phyloP scores from a whole-genome alignment of 2,329 filamentous ascomycete genomes.

The Leptographium flavum region DNA sequence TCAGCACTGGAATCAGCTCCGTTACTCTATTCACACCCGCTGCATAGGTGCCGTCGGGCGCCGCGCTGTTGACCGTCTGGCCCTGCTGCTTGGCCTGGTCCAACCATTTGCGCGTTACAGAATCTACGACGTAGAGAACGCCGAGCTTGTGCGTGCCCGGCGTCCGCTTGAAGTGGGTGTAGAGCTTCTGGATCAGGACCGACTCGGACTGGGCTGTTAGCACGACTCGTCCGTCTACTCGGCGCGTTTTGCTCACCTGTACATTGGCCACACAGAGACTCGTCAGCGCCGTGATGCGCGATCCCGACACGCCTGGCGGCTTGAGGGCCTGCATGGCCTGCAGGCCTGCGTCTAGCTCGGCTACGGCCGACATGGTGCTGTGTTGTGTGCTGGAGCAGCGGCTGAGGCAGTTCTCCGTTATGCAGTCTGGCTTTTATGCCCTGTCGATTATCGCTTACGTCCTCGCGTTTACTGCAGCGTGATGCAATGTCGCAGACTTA shows the following conservation, averaged over 20 bases:
- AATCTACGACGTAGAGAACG: constrained; percentile 99
- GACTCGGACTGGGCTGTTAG: constrained; percentile 63
- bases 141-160: constrained; percentile 93
- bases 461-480: constrained; percentile 13
- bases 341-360: constrained; percentile 79
- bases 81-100: constrained; percentile 81
- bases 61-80: constrained; percentile 66
- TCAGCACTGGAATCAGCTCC: constrained; percentile 81
- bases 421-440: too few species aligned
- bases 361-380: constrained; percentile 74
- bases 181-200: constrained; percentile 88
- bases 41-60: constrained; percentile 83
- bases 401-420: too few species aligned
- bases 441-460: constrained; percentile 6
- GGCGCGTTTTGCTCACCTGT: constrained; percentile 72
- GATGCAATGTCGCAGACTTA: neutral
- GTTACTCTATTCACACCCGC: constrained; percentile 94
- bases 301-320: constrained; percentile 84
- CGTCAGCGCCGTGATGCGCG: constrained; percentile 80
- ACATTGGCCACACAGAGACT: constrained; percentile 77
- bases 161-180: constrained; percentile 92
- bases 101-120: constrained; percentile 97
- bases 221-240: neutral
- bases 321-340: constrained; percentile 86
- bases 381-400: too few species aligned